Evolutionary conservation across 345 rosid genomes (phyloP), one percentile per base, ranked within the genome.

Genomic region (Punica granatum): DNA sequence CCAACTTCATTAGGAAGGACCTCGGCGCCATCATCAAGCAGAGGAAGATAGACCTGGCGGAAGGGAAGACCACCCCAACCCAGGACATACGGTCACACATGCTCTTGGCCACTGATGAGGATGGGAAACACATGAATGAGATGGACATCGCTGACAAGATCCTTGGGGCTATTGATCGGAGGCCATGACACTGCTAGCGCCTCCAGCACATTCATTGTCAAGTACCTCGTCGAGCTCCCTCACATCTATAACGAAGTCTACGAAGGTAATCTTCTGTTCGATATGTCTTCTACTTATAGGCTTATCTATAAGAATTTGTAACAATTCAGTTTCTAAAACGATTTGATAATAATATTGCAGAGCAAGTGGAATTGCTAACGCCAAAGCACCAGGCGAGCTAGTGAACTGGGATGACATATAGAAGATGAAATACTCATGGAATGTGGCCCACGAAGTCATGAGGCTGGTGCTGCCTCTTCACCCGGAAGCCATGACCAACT

Each of bases 1-100:
- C 70, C 43, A 67, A 36, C 46, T 54, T 39, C 41, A 67, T 67
- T 14, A 67, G 39, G 63, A 67, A 67, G 63, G 30, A 67, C 46
- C 48, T 67, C 26, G 35, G 19, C 32, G 12, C 3, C 14, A 67
- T 67, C 46, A 67, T 67, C 63, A 53, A 36, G 60, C 63, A 35
- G 54, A 67, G 70, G 48, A 67, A 34, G 63, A 43, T 25, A 3
- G 70, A 67, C 46, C 46, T 67, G 30, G 70, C 46, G 34, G 70
- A 67, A 26, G 32, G 48, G 30, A 51, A n/a, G 70, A 63, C 70
- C 8, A 33, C 48, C 25, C 43, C 48, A 19, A 51, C 62, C 6
- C 62, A 35, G 30, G 70, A 67, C 46, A 51, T 51, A 53, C 39
- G 32, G 34, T 67, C 48, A 1, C 44, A 36, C 44, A 51, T 56